Evolutionary conservation across 1,284 basidiomycete species (phyloP).

Genomic region (Tausonia pullulans): DNA sequence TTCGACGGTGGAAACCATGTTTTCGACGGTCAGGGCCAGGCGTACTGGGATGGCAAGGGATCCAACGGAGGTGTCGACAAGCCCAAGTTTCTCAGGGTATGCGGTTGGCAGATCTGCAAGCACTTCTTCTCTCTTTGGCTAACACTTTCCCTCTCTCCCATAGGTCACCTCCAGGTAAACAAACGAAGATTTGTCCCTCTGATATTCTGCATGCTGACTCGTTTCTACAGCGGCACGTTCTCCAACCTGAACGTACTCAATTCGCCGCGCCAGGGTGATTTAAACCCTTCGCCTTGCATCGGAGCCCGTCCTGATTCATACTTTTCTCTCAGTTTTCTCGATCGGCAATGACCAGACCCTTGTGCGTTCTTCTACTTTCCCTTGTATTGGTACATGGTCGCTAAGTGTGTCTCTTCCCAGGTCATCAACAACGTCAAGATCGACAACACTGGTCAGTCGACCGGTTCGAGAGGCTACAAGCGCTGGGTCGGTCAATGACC

Average conservation of each 20-base stretch:
- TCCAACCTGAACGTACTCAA: conserved; percentile 11
- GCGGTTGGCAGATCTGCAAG: not conserved
- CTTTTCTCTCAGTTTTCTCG: not conserved
- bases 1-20: conserved; percentile 20
- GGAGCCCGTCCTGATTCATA: not conserved
- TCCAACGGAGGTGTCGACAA: conserved; percentile 19
- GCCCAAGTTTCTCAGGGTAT: not conserved
- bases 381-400: no score
- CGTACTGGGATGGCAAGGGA: conserved; percentile 21
- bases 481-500: not conserved
- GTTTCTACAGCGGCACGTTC: conserved; percentile 14
- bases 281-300: no score
- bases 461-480: no score
- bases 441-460: no score
- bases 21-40: conserved; percentile 18
- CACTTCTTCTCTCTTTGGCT: not conserved
- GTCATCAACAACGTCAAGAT: no score
- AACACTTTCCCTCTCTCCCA: not conserved
- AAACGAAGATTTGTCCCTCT: no score
- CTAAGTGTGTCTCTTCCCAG: no score
- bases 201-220: conserved; percentile 1
- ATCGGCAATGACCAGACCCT: not conserved
- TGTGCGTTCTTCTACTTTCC: no score
- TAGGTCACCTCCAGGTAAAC: not conserved
- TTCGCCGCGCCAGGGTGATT: not conserved